These are phyloP conservation scores for Urtica urens DNA, from an alignment of 306 rosid species.

Conservation along the genomic window DNA sequence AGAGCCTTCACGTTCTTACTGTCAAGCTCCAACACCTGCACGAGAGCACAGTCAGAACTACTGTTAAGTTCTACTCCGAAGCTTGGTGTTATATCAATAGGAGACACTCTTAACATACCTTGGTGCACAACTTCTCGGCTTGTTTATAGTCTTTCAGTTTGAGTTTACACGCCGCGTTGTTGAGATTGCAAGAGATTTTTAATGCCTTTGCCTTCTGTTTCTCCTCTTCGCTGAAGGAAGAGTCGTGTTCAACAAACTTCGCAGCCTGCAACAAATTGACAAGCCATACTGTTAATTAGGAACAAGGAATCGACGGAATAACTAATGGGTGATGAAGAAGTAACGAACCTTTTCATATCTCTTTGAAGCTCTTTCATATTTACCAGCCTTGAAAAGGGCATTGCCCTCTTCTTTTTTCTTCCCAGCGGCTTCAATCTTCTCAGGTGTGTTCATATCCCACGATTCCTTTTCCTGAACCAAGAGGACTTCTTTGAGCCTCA, in stretches of 20 bases:
- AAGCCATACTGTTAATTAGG: too few relatives aligned
- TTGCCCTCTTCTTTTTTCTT: conserved; percentile 43
- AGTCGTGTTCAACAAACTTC: conserved; percentile 20
- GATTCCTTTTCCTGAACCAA: conserved; percentile 32
- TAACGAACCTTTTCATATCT: conserved; percentile 33
- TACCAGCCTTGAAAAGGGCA: conserved; percentile 27
- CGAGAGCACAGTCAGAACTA: background rate
- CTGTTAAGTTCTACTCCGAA: too few relatives aligned
- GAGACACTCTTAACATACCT: conserved; percentile 7
- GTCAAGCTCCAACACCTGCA: conserved; percentile 30
- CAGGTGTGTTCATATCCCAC: conserved; percentile 30
- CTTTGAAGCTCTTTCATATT: conserved; percentile 36
- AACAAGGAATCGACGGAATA: background rate
- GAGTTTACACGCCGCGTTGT: conserved; percentile 34
- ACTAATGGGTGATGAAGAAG: background rate
- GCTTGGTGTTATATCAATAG: background rate
- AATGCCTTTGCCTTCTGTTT: conserved; percentile 25
- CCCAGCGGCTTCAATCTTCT: conserved; percentile 33
- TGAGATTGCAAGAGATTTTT: conserved; percentile 25
- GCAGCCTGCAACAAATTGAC: conserved; percentile 20
- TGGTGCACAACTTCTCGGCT: conserved; percentile 32
- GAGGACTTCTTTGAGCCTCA: background rate
- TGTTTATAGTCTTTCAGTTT: conserved; percentile 28
- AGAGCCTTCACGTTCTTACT: conserved; percentile 32
- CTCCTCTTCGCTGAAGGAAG: conserved; percentile 28